phyloP scores from a whole-genome alignment of 495 filamentous ascomycete genomes.

The Tuber microsphaerosporum region DNA sequence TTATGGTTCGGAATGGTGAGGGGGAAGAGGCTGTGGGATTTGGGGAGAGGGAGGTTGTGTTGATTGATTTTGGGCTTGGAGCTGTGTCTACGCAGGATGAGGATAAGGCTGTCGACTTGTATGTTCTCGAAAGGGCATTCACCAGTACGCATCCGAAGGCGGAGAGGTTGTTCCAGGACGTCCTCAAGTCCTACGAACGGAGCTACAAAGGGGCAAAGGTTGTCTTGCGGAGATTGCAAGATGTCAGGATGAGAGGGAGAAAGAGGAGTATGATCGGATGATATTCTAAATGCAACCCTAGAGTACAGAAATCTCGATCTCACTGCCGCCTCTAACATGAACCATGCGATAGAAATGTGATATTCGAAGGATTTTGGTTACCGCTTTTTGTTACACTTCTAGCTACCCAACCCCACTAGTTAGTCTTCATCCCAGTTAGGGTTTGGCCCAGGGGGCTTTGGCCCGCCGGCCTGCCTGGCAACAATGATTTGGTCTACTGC shows the following conservation, averaged over 20 bases:
- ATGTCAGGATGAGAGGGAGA: conserved; percentile 89
- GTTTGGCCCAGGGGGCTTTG: conserved; percentile 91
- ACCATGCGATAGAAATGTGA: background rate
- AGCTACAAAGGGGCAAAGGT: conserved; percentile 34
- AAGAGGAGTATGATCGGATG: conserved; percentile 96
- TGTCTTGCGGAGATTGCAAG: conserved; percentile 63
- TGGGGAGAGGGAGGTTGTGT: conserved; percentile 65
- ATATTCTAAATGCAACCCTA: background rate
- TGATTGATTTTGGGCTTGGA: conserved; percentile 95
- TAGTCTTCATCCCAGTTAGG: conserved; percentile 98
- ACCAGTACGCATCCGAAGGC: conserved; percentile 85
- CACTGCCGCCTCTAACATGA: background rate
- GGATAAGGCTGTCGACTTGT: conserved; percentile 91
- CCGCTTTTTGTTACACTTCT: conserved; percentile 17
- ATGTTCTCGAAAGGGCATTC: conserved; percentile 95
- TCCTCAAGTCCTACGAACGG: conserved; percentile 54
- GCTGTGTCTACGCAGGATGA: conserved; percentile 76
- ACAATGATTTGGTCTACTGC: conserved; percentile 99
- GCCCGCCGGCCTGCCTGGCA: conserved; percentile 90
- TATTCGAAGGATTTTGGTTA: background rate
- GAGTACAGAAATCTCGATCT: background rate
- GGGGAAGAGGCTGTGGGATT: conserved; percentile 32
- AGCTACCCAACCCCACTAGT: conserved; percentile 6
- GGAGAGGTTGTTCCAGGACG: conserved; percentile 63
- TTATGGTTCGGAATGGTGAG: conserved; percentile 61